Base-by-base conservation (phyloP, 148 eudicot species). In the Rhododendron mucronatum region DNA sequence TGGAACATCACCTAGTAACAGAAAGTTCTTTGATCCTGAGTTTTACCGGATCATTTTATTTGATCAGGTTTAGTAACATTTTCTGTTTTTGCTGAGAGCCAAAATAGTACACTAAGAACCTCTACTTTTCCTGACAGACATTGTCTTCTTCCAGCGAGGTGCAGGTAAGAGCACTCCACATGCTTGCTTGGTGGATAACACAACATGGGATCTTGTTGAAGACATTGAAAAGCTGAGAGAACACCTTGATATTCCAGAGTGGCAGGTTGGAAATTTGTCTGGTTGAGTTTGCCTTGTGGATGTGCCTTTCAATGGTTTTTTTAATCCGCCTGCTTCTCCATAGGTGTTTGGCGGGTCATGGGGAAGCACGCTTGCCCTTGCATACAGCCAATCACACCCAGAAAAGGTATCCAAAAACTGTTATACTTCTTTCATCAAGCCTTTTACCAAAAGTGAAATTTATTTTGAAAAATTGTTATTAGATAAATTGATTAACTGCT, bases 311-410 rank as follows among this genome's bases (percentile, higher is more conserved):
- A 85, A 82, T 84, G 50, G 21, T 55, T 18, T 55, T 55, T 55
- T 14, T 77, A 57, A 82, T 75, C 67, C 5, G 4, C 67, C 48
- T 65, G 77, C 74, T 77, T 83, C 28, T 63, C 74, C 88, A 76
- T 89, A 96, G 98, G 99, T 97, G 41, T 97, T 97, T 91, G 99
- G 99, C 81, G 99, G 99, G 81, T 97, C 99, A 86, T 97, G 99
- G 99, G 99, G 99, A 89, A 94, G 98, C 90, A 97, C 99, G n/a
- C 93, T 97, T 87, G 94, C 98, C 88, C 98, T 97, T 90, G 96
- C 95, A 65, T 97, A 97, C 88, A 97, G 99, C 86, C 95, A 94
- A 90, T 84, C 96, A 75, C 96, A 95, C 87, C 95, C 98, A 16
- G 98, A 97, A 37, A 97, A 91, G 95, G 99, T 94, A 50, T 39